A percentile compares a stretch with the other conserved stretches of the same genome.
Conservation (phyloP, 2,329 filamentous ascomycete genomes). For the Curvularia eragrostidis region DNA sequence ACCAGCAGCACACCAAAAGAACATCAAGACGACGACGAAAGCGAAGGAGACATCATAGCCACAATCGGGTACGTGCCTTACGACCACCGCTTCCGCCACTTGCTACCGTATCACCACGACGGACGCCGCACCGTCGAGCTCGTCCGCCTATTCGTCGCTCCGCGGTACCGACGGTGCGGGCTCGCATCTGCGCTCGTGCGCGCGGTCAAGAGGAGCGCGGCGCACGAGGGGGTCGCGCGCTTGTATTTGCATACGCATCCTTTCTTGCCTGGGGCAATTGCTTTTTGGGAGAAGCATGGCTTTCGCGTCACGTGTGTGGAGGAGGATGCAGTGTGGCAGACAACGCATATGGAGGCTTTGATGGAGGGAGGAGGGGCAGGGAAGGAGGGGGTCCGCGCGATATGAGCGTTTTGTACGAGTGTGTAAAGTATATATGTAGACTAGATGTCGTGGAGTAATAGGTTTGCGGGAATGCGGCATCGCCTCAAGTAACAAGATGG, state of each 20-base stretch:
- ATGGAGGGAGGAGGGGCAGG: background rate
- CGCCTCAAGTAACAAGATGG: background rate
- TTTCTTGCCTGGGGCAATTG: conserved; percentile 23
- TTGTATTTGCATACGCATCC: conserved; percentile 30
- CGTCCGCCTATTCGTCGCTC: background rate
- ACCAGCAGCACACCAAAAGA: background rate
- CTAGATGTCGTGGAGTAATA: too few species aligned
- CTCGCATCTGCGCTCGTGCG: background rate
- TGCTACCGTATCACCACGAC: background rate
- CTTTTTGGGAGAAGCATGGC: conserved; percentile 27
- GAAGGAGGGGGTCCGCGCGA: too few species aligned
- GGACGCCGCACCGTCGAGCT: background rate
- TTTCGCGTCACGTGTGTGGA: conserved; percentile 16
- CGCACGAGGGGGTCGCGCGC: conserved; percentile 5
- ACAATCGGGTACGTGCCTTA: background rate
- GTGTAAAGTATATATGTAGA: too few species aligned
- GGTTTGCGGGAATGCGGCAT: too few species aligned
- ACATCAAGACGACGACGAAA: background rate
- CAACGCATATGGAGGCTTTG: background rate
- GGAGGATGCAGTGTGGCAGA: conserved; percentile 20
- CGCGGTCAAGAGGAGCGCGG: background rate
- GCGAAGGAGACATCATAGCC: background rate
- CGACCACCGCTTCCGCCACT: background rate
- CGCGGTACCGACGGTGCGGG: background rate
- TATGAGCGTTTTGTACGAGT: too few species aligned